These are phyloP conservation scores for Eimeria nieschulzi DNA, from an alignment of 169 alveolate genomes.

Conservation along the genomic window DNA sequence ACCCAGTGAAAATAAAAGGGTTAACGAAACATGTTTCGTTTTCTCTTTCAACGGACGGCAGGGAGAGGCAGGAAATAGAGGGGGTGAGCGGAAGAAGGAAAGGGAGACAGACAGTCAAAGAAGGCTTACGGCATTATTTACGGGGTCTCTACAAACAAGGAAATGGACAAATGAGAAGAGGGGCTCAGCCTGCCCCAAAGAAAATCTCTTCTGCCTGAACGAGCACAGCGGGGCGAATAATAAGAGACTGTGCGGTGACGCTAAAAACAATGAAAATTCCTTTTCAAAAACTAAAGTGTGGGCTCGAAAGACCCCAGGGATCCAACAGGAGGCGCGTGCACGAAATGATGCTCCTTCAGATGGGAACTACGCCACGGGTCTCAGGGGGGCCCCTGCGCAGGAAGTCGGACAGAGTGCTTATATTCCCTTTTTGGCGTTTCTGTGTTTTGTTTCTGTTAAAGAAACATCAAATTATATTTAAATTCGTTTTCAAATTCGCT, in stretches of 20 bases:
- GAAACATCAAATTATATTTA: too few species aligned
- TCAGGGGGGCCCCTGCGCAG: background rate
- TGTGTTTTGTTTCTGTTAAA: too few species aligned
- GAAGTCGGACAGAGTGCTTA: too few species aligned
- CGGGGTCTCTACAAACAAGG: background rate
- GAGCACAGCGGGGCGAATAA: too few species aligned
- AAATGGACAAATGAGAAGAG: background rate
- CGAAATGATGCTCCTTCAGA: too few species aligned
- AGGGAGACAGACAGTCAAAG: background rate
- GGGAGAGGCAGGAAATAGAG: too few species aligned
- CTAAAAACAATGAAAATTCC: background rate
- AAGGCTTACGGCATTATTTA: background rate
- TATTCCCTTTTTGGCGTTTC: too few species aligned
- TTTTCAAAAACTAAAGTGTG: background rate
- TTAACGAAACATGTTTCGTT: too few species aligned
- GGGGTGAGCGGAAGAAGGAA: background rate
- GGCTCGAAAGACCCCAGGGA: background rate
- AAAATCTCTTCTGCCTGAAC: too few species aligned
- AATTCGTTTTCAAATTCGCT: too few species aligned
- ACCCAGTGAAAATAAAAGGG: too few species aligned
- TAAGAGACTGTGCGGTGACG: background rate
- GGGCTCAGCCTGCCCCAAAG: background rate
- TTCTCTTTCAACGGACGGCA: too few species aligned
- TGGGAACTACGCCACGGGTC: background rate
- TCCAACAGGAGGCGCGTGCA: background rate